phyloP scores from a whole-genome alignment of 371 early-diverging fungal genomes.

The Conidiobolus incongruus region DNA sequence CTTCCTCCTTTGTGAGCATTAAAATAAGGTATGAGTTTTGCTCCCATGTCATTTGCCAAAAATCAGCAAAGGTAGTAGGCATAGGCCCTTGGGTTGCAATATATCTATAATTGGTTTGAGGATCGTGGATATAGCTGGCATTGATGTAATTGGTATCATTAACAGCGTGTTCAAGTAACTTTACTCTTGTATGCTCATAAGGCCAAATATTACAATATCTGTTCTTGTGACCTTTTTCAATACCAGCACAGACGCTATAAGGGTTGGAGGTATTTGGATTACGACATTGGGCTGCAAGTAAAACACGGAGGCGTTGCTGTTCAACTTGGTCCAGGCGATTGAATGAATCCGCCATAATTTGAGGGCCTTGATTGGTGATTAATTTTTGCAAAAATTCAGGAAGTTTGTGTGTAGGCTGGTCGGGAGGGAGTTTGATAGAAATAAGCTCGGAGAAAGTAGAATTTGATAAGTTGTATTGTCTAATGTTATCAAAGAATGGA shows the following conservation, averaged over 20 bases:
- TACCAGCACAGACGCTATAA: slow-evolving; percentile 32
- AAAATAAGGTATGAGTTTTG: slow-evolving; percentile 47
- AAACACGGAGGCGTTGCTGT: slow-evolving; percentile 28
- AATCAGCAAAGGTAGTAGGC: slow-evolving; percentile 45
- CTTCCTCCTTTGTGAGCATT: slow-evolving; percentile 60
- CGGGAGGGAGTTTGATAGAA: neutral
- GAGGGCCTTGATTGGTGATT: neutral
- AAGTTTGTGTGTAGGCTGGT: neutral
- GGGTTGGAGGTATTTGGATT: slow-evolving; percentile 14
- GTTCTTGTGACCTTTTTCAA: slow-evolving; percentile 40
- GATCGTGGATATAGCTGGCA: slow-evolving; percentile 30
- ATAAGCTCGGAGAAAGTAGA: neutral
- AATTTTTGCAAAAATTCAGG: slow-evolving; percentile 1
- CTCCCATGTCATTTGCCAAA: slow-evolving; percentile 81
- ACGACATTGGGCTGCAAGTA: slow-evolving; percentile 29
- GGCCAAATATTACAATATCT: slow-evolving; percentile 63
- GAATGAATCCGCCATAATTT: slow-evolving; percentile 2
- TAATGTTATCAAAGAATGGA: neutral
- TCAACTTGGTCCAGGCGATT: slow-evolving; percentile 30
- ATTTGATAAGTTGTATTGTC: slow-evolving; percentile 3
- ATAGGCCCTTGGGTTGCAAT: slow-evolving; percentile 87
- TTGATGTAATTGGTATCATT: slow-evolving; percentile 52
- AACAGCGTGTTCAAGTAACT: slow-evolving; percentile 9
- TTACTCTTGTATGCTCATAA: slow-evolving; percentile 32
- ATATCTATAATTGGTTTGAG: slow-evolving; percentile 20